Percentiles rank a stretch among this genome's conserved stretches.
phyloP scores from a whole-genome alignment of 2,329 filamentous ascomycete genomes.

The Verticillium tricorpus region DNA sequence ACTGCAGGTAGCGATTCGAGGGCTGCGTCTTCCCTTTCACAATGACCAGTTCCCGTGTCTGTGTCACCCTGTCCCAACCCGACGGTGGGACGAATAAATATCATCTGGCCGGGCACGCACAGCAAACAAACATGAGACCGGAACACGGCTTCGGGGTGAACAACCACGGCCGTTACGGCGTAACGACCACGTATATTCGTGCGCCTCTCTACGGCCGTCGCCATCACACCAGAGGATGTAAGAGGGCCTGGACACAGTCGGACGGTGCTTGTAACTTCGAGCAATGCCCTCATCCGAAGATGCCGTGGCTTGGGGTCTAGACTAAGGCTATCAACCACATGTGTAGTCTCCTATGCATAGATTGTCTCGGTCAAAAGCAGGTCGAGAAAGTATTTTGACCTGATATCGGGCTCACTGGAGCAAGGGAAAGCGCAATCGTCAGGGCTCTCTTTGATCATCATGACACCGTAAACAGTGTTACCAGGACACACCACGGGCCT shows the following conservation, averaged over 20 bases:
- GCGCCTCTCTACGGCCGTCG: not conserved
- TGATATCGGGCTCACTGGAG: not conserved
- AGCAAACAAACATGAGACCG: not conserved
- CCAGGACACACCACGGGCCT: constrained; percentile 29
- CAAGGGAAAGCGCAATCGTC: constrained; percentile 31
- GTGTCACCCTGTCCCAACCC: not conserved
- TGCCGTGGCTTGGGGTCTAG: not conserved
- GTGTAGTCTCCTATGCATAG: not conserved
- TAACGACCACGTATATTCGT: not conserved
- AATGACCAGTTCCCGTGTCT: not conserved
- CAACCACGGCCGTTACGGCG: not conserved
- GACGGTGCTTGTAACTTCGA: not conserved
- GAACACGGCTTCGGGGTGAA: not conserved
- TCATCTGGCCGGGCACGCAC: not conserved
- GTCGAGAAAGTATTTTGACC: too few relatives aligned
- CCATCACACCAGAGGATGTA: not conserved
- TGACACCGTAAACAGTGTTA: constrained; percentile 22
- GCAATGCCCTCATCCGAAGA: not conserved
- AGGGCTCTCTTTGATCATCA: constrained; percentile 61
- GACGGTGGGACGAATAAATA: not conserved
- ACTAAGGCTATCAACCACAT: not conserved
- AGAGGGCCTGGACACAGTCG: not conserved
- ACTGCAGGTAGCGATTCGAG: not conserved
- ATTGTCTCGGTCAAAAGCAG: not conserved
- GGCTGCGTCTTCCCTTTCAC: not conserved